A percentile compares a stretch with the other conserved stretches of the same genome.
Conservation (phyloP, 208 protist species). For the Herpetomonas muscarum region DNA sequence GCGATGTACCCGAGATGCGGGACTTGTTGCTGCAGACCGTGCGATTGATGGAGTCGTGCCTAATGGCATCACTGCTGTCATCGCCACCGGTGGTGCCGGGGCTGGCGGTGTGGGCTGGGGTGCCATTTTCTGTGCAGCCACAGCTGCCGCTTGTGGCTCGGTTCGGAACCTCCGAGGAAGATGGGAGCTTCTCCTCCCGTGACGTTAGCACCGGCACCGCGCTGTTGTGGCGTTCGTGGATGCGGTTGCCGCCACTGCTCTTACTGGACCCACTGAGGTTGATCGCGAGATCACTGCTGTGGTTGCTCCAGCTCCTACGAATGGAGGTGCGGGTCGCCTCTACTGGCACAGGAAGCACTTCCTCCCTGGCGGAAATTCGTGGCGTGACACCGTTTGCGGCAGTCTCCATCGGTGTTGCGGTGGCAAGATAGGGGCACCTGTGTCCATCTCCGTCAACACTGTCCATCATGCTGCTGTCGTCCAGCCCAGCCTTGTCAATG, state of each 20-base stretch:
- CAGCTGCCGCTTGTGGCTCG: conserved; percentile 20
- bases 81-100: not conserved
- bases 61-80: not conserved
- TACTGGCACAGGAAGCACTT: not conserved
- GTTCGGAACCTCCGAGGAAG: not conserved
- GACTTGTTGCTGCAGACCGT: not conserved
- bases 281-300: not conserved
- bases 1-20: conserved; percentile 1
- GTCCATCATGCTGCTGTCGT: too few relatives aligned
- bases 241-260: conserved; percentile 9
- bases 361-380: not conserved
- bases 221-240: not conserved
- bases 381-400: not conserved
- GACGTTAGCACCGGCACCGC: not conserved
- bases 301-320: not conserved
- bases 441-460: not conserved
- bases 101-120: not conserved
- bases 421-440: not conserved
- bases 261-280: conserved; percentile 1
- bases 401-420: not conserved
- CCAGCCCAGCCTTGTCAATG: too few relatives aligned
- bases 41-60: not conserved
- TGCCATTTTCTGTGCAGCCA: conserved; percentile 22
- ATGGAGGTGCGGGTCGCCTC: not conserved
- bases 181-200: not conserved